Conservation (phyloP, 2,329 filamentous ascomycete genomes). For the Aureobasidium namibiae region DNA sequence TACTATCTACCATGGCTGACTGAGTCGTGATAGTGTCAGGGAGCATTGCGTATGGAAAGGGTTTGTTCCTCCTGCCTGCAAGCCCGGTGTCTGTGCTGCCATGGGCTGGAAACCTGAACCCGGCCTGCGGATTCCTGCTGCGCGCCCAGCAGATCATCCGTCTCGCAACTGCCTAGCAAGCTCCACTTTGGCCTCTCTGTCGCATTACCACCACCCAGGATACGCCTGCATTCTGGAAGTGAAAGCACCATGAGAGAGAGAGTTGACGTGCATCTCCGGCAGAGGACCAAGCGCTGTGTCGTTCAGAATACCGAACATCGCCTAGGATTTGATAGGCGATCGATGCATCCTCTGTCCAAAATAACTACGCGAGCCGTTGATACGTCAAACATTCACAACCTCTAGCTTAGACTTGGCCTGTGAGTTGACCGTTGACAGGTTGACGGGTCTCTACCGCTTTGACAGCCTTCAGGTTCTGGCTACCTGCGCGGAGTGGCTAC, state of each 20-base stretch:
- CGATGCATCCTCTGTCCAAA: slow-evolving; percentile 1
- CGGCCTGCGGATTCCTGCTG: slow-evolving; percentile 6
- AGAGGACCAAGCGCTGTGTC: neutral
- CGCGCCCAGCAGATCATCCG: slow-evolving; percentile 10
- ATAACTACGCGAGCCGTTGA: slow-evolving; percentile 12
- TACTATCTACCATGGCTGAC: neutral
- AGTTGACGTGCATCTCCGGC: slow-evolving; percentile 9
- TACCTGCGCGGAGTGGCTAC: slow-evolving; percentile 10
- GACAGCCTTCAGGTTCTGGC: slow-evolving; percentile 12
- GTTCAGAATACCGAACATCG: neutral
- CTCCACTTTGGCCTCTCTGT: neutral
- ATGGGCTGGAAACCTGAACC: slow-evolving; percentile 7
- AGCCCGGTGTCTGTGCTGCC: slow-evolving; percentile 2
- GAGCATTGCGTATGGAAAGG: neutral
- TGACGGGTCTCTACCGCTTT: slow-evolving; percentile 11
- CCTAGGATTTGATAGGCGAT: slow-evolving; percentile 2
- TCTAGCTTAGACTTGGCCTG: slow-evolving; percentile 4
- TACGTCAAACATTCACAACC: slow-evolving; percentile 3
- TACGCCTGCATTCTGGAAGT: slow-evolving; percentile 4
- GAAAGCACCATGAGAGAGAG: neutral
- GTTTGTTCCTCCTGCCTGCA: neutral
- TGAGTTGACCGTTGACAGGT: slow-evolving; percentile 13
- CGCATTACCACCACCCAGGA: slow-evolving; percentile 11
- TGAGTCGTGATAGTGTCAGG: slow-evolving; percentile 9
- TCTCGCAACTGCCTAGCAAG: neutral